Conservation (phyloP, 2,329 filamentous ascomycete species). For the Nothophaeocryptopus gaeumannii region DNA sequence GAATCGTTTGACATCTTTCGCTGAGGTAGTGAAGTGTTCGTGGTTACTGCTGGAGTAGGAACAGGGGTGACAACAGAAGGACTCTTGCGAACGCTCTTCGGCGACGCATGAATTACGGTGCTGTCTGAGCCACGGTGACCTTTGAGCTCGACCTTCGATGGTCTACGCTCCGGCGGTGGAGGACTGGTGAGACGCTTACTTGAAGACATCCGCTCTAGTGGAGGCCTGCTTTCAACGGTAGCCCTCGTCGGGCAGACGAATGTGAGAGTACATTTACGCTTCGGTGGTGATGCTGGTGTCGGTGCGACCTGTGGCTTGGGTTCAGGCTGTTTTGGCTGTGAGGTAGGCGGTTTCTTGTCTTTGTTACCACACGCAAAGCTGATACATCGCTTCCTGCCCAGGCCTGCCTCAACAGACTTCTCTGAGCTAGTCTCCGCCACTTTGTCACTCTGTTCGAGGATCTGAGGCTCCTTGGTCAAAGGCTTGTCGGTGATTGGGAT, state of each 20-base stretch:
- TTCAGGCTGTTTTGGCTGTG: slow-evolving; percentile 34
- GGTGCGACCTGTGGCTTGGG: slow-evolving; percentile 20
- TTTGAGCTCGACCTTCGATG: slow-evolving; percentile 17
- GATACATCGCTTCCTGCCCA: slow-evolving; percentile 82
- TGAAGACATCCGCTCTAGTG: slow-evolving; percentile 27
- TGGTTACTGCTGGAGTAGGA: slow-evolving; percentile 11
- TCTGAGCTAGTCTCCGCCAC: slow-evolving; percentile 42
- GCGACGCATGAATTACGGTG: slow-evolving; percentile 50
- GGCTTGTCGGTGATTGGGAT: slow-evolving; percentile 40
- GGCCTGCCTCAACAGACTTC: slow-evolving; percentile 58
- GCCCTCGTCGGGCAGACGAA: slow-evolving; percentile 68
- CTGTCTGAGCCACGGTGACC: slow-evolving; percentile 50
- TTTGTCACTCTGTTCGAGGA: slow-evolving; percentile 38
- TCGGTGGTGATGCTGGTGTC: slow-evolving; percentile 38
- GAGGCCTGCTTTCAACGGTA: slow-evolving; percentile 33
- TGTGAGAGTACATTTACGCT: slow-evolving; percentile 64
- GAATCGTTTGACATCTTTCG: slow-evolving; percentile 30
- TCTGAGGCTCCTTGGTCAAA: slow-evolving; percentile 37
- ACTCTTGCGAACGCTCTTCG: slow-evolving; percentile 42
- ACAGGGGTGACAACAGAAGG: slow-evolving; percentile 22
- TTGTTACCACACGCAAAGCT: slow-evolving; percentile 82
- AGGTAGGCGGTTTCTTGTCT: slow-evolving; percentile 42
- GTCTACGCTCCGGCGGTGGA: slow-evolving; percentile 35
- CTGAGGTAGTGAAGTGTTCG: slow-evolving; percentile 34
- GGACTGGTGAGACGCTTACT: slow-evolving; percentile 40